Percentiles rank a stretch among this genome's conserved stretches.
These are phyloP conservation scores for Glycine soja DNA, from an alignment of 306 rosid genomes.

Conservation along the genomic window DNA sequence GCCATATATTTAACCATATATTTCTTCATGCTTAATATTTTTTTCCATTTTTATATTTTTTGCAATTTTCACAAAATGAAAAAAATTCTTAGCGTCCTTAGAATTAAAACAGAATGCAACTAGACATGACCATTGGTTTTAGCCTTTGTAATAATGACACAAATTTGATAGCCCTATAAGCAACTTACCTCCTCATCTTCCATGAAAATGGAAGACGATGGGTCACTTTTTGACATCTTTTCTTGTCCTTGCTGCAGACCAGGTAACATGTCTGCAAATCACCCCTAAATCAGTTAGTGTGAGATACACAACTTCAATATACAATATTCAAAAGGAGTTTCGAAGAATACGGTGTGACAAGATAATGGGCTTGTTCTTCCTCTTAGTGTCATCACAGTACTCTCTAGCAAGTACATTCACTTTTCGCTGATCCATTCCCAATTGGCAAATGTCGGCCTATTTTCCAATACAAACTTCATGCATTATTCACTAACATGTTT, in stretches of 20 bases:
- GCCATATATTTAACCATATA: not conserved
- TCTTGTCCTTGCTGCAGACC: conserved; percentile 88
- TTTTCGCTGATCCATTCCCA: conserved; percentile 96
- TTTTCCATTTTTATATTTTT: not conserved
- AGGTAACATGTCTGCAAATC: conserved; percentile 82
- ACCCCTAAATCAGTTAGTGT: conserved; percentile 40
- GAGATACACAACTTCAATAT: conserved; percentile 30
- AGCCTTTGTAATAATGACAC: not conserved
- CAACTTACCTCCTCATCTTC: conserved; percentile 91
- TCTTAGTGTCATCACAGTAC: conserved; percentile 85
- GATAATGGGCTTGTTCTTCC: conserved; percentile 90
- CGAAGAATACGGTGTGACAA: conserved; percentile 79
- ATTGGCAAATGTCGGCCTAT: conserved; percentile 93
- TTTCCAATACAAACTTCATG: conserved; percentile 26
- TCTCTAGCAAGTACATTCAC: conserved; percentile 90
- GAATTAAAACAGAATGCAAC: not conserved
- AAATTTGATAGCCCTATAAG: conserved; percentile 20
- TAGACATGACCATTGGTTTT: not conserved
- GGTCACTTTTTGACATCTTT: conserved; percentile 94
- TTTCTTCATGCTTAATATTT: not conserved
- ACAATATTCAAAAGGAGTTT: conserved; percentile 1
- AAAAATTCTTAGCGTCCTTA: not conserved
- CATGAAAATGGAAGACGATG: conserved; percentile 80
- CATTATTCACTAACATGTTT: conserved; percentile 26
- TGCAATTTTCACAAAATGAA: not conserved